Evolutionary conservation across 495 filamentous ascomycete genomes (phyloP).

Genomic region (Xylaria curta): DNA sequence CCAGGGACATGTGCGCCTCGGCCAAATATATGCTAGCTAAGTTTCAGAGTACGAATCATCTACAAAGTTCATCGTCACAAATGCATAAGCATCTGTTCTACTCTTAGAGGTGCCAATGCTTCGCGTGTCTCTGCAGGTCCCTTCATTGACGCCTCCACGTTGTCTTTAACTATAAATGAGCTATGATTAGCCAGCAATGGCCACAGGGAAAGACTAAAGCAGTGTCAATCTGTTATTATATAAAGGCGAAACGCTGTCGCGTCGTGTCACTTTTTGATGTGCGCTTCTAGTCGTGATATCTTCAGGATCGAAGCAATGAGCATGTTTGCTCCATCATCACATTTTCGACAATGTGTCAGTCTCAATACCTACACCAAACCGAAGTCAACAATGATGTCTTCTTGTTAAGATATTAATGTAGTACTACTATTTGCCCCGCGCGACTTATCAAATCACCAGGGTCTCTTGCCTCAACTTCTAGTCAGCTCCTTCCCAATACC

Average conservation of each 20-base stretch:
- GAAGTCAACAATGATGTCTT: background rate
- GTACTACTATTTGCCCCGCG: background rate
- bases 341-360: background rate
- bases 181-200: background rate
- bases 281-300: background rate
- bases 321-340: background rate
- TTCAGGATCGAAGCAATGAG: background rate
- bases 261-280: background rate
- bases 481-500: background rate
- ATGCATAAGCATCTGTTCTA: background rate
- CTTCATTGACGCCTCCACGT: background rate
- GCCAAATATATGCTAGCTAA: slow-evolving; percentile 1
- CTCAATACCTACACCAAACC: background rate
- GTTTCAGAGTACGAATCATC: background rate
- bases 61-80: background rate
- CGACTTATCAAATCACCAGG: background rate
- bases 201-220: background rate
- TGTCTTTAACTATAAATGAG: background rate
- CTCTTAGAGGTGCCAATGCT: background rate
- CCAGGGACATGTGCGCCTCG: background rate
- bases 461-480: background rate
- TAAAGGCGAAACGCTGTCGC: background rate
- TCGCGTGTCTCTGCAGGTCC: background rate
- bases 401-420: background rate
- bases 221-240: background rate